Percentiles rank a stretch among this genome's conserved stretches.
These are phyloP conservation scores for Aspergillus quadricinctus DNA, from an alignment of 2,329 filamentous ascomycete genomes.

Conservation along the genomic window DNA sequence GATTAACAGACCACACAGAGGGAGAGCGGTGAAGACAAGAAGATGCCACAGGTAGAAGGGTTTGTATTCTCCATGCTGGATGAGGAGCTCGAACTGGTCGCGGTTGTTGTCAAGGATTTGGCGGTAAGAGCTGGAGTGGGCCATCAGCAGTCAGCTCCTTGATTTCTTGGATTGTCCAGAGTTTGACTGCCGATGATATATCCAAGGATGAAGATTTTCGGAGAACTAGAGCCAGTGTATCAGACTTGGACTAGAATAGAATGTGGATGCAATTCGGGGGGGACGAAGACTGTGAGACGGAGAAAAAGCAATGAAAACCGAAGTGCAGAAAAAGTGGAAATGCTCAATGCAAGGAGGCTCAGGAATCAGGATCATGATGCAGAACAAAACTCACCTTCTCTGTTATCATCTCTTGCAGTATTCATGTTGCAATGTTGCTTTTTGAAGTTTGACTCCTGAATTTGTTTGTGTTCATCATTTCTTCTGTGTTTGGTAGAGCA, in stretches of 20 bases:
- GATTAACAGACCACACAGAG: constrained; percentile 50
- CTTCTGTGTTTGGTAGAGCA: not conserved
- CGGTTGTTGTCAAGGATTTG: constrained; percentile 22
- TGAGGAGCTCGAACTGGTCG: constrained; percentile 17
- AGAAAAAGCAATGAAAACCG: not conserved
- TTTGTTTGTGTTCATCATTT: not conserved
- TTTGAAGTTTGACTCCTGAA: no score
- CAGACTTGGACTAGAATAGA: no score
- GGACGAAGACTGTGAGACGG: not conserved
- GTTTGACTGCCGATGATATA: not conserved
- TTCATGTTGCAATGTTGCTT: not conserved
- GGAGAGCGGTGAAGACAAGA: constrained; percentile 25
- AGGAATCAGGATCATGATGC: not conserved
- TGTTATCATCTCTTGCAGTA: not conserved
- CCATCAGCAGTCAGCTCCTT: constrained; percentile 17
- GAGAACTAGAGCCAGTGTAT: not conserved
- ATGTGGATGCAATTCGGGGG: not conserved
- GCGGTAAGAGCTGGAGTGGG: constrained; percentile 24
- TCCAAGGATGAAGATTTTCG: not conserved
- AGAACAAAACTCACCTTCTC: not conserved
- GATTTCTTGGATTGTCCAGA: not conserved
- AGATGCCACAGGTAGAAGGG: constrained; percentile 36
- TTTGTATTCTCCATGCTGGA: constrained; percentile 26
- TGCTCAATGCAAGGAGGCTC: not conserved
- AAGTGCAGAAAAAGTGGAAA: not conserved